Percentiles rank a stretch among this genome's conserved stretches.
Evolutionary conservation across 495 filamentous ascomycete genomes (phyloP).

Genomic region (Aspergillus campestris): DNA sequence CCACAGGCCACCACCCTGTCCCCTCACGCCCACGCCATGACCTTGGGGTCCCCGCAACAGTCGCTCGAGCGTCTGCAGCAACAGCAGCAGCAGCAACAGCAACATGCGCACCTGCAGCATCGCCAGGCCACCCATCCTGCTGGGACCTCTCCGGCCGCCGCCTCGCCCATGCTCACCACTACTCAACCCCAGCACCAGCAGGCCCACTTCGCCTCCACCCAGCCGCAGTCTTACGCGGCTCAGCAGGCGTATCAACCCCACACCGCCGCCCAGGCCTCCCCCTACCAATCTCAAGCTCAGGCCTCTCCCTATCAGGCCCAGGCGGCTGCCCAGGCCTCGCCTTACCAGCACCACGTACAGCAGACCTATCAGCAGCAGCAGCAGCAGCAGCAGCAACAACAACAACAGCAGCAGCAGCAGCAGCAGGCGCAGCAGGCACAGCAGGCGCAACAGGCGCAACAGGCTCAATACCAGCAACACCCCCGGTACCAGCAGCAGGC

Average conservation of each 20-base stretch:
- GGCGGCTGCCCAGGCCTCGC: constrained; percentile 4
- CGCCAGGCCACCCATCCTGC: constrained; percentile 16
- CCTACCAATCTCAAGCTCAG: constrained; percentile 5
- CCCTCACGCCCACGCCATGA: constrained; percentile 23
- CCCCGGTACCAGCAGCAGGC: constrained; percentile 25
- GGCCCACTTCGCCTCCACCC: constrained; percentile 5
- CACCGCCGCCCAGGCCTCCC: constrained; percentile 2
- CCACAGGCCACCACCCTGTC: constrained; percentile 19
- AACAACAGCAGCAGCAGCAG: constrained; percentile 5
- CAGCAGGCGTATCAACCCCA: constrained; percentile 9
- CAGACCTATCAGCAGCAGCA: constrained; percentile 1
- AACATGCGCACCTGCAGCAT: constrained; percentile 20
- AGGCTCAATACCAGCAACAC: constrained; percentile 7
- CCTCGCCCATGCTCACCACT: constrained; percentile 15
- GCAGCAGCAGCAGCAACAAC: constrained; percentile 4
- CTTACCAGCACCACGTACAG: constrained; percentile 14
- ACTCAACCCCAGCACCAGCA: constrained; percentile 10
- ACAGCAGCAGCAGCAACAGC: constrained; percentile 21
- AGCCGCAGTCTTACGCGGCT: constrained; percentile 1
- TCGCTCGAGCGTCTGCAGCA: constrained; percentile 29
- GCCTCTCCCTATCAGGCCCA: constrained; percentile 3
- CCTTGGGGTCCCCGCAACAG: constrained; percentile 31
- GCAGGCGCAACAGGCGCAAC: not conserved
- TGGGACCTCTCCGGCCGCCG: constrained; percentile 15
- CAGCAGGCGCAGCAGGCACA: not conserved